phyloP scores from a whole-genome alignment of 1,139 yeast genomes.

The Tardiomyces blankii region DNA sequence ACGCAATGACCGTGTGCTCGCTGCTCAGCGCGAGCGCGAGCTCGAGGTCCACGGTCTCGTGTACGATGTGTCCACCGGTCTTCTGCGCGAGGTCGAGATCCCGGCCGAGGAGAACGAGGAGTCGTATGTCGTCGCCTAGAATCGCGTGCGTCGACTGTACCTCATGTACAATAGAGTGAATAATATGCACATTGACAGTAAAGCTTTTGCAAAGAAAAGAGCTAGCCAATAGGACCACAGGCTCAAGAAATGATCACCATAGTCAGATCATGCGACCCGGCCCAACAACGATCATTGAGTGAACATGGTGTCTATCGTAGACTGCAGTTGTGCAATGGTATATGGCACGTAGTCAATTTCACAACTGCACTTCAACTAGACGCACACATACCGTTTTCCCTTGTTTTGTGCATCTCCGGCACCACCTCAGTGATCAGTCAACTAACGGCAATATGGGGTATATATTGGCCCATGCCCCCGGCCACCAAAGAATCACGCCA shows the following conservation, averaged over 20 bases:
- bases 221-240: too few relatives aligned
- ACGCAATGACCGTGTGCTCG: slow-evolving; percentile 64
- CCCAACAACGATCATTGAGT: too few relatives aligned
- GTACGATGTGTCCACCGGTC: slow-evolving; percentile 77
- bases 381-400: too few relatives aligned
- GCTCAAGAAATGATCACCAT: too few relatives aligned
- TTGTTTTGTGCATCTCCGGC: too few relatives aligned
- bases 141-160: background rate
- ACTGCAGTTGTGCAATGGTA: too few relatives aligned
- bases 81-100: slow-evolving; percentile 36
- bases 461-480: background rate
- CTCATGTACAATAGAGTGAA: slow-evolving; percentile 3
- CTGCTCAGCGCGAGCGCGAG: slow-evolving; percentile 60
- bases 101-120: slow-evolving; percentile 20
- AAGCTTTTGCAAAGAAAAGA: too few relatives aligned
- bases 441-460: background rate
- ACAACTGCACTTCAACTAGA: too few relatives aligned
- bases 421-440: background rate
- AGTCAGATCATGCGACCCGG: too few relatives aligned
- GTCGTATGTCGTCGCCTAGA: slow-evolving; percentile 10
- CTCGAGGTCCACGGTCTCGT: slow-evolving; percentile 82
- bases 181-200: background rate
- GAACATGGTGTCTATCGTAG: too few relatives aligned
- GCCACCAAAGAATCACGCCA: background rate
- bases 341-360: too few relatives aligned